A percentile compares a stretch with the other conserved stretches of the same genome.
phyloP scores from a whole-genome alignment of 1,284 basidiomycete species.

The Bjerkandera adusta region DNA sequence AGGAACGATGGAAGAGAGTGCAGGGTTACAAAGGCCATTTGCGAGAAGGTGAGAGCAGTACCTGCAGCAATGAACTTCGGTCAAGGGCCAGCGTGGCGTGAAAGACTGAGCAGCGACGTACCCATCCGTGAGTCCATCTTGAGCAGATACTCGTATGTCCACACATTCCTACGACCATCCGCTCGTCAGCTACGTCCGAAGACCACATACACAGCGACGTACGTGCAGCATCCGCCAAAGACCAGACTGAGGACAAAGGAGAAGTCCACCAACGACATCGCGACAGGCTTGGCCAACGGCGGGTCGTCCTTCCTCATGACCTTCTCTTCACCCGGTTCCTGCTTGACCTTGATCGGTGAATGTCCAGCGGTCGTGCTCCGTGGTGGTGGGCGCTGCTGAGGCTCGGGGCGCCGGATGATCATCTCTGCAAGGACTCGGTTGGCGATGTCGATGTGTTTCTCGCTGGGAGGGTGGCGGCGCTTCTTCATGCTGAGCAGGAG shows the following conservation, averaged over 20 bases:
- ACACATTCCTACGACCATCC: slow-evolving; percentile 53
- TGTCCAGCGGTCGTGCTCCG: not conserved
- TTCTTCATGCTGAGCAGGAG: not conserved
- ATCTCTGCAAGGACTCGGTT: slow-evolving; percentile 13
- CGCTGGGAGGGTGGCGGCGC: slow-evolving; percentile 6
- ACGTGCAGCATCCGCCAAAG: slow-evolving; percentile 84
- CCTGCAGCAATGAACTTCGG: slow-evolving; percentile 50
- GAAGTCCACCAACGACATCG: slow-evolving; percentile 44
- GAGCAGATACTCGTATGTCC: slow-evolving; percentile 69
- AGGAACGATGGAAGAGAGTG: slow-evolving; percentile 62
- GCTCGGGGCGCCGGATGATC: slow-evolving; percentile 5
- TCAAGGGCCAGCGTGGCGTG: too few species aligned
- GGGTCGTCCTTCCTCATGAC: not conserved
- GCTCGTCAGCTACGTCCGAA: not conserved
- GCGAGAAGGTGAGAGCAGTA: slow-evolving; percentile 82
- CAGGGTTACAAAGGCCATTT: slow-evolving; percentile 76
- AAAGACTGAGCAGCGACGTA: slow-evolving; percentile 39
- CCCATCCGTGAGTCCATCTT: slow-evolving; percentile 69
- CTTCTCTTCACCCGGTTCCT: not conserved
- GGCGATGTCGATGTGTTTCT: slow-evolving; percentile 3
- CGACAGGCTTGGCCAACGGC: slow-evolving; percentile 17
- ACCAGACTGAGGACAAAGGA: slow-evolving; percentile 56
- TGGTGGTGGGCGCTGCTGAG: not conserved
- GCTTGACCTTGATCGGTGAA: not conserved
- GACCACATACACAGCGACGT: slow-evolving; percentile 27